Percentiles rank a stretch among this genome's conserved stretches.
phyloP scores from a whole-genome alignment of 2,329 filamentous ascomycete genomes.

The Fusarium mundagurra region DNA sequence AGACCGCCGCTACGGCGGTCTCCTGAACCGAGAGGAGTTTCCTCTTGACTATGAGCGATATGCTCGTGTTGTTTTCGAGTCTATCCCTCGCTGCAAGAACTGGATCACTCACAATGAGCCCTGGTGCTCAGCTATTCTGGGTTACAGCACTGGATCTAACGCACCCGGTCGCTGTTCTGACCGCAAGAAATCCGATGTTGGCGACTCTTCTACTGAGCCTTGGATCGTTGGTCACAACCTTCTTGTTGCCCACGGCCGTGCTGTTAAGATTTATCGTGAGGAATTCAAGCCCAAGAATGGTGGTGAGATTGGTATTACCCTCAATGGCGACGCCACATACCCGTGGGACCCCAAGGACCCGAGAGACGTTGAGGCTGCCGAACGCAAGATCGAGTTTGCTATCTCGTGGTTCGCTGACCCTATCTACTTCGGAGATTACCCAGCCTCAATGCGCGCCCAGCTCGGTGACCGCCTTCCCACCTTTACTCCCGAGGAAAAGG shows the following conservation, averaged over 20 bases:
- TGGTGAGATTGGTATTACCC: constrained; percentile 86
- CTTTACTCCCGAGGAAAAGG: constrained; percentile 77
- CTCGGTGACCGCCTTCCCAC: constrained; percentile 79
- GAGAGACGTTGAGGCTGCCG: constrained; percentile 76
- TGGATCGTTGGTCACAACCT: constrained; percentile 87
- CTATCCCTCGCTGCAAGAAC: constrained; percentile 80
- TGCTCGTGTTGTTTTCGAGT: constrained; percentile 78
- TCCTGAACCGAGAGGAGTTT: constrained; percentile 84
- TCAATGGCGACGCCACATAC: constrained; percentile 85
- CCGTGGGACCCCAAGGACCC: constrained; percentile 85
- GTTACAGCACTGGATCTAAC: constrained; percentile 80
- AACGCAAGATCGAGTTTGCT: constrained; percentile 86
- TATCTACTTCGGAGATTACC: constrained; percentile 86
- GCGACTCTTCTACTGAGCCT: constrained; percentile 79
- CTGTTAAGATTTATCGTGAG: constrained; percentile 83
- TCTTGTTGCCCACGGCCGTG: constrained; percentile 80
- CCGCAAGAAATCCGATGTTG: constrained; percentile 73
- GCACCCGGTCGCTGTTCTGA: constrained; percentile 86
- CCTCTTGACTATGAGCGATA: constrained; percentile 83
- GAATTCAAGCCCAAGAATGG: constrained; percentile 79
- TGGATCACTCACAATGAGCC: constrained; percentile 96
- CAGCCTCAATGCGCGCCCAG: constrained; percentile 83
- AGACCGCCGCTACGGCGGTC: constrained; percentile 82
- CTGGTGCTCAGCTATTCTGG: constrained; percentile 84
- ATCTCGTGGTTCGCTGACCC: constrained; percentile 92